phyloP scores from a whole-genome alignment of 805 yeast genomes.

The Maudiozyma serrabonitensis region DNA sequence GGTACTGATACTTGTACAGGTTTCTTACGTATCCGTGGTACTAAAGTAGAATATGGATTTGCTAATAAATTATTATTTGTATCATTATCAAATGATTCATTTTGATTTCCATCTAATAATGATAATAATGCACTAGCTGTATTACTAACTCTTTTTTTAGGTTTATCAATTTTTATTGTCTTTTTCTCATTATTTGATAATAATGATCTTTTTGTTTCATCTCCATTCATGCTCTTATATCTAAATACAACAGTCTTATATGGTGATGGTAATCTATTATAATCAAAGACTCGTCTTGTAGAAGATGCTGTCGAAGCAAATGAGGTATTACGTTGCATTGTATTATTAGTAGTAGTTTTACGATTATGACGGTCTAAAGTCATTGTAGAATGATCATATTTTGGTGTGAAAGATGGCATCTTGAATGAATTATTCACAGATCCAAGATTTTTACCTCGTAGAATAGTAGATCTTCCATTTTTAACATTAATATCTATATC shows the following conservation, averaged over 20 bases:
- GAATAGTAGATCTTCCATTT: too few relatives aligned
- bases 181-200: too few relatives aligned
- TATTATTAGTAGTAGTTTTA: background rate
- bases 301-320: constrained; percentile 10
- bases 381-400: constrained; percentile 20
- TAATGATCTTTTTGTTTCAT: background rate
- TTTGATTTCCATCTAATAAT: constrained; percentile 29
- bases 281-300: constrained; percentile 31
- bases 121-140: constrained; percentile 44
- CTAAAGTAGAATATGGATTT: constrained; percentile 35
- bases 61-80: constrained; percentile 14
- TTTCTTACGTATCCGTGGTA: constrained; percentile 3
- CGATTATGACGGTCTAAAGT: background rate
- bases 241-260: constrained; percentile 29
- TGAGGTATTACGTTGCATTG: constrained; percentile 10
- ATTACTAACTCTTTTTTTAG: constrained; percentile 29
- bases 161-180: background rate
- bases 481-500: too few relatives aligned
- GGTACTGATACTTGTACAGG: too few relatives aligned
- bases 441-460: too few relatives aligned
- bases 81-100: constrained; percentile 1
- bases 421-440: constrained; percentile 7
- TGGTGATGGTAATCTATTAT: constrained; percentile 32
- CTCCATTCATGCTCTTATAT: constrained; percentile 11
- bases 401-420: constrained; percentile 31